These are phyloP conservation scores for Hortaea werneckii DNA, from an alignment of 2,329 filamentous ascomycete genomes.

Conservation along the genomic window DNA sequence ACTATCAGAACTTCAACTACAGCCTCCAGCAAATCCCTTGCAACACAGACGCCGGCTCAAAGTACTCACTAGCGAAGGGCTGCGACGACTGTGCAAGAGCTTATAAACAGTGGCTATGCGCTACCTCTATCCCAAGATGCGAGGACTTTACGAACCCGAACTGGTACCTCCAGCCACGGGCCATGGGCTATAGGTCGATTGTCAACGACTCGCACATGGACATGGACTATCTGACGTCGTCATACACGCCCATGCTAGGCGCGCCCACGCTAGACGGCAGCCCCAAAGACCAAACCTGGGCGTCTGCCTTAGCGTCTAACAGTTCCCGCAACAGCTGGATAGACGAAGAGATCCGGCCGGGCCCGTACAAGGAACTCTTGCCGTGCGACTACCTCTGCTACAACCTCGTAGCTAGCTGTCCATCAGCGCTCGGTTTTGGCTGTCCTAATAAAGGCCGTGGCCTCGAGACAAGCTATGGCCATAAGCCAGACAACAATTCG, in stretches of 20 bases:
- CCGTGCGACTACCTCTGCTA: constrained; percentile 86
- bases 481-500: constrained; percentile 13
- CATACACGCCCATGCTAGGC: constrained; percentile 23
- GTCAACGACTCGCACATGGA: not conserved
- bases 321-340: constrained; percentile 29
- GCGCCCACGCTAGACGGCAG: constrained; percentile 24
- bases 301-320: constrained; percentile 23
- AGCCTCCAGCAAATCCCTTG: constrained; percentile 78
- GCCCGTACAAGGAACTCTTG: constrained; percentile 86
- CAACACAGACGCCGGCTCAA: constrained; percentile 60
- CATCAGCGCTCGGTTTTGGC: constrained; percentile 60
- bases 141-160: constrained; percentile 61
- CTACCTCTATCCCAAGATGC: constrained; percentile 84
- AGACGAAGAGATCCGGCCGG: constrained; percentile 61
- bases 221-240: constrained; percentile 10
- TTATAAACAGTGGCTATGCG: constrained; percentile 93
- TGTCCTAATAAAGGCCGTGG: constrained; percentile 52
- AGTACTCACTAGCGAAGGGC: constrained; percentile 68
- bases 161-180: constrained; percentile 55
- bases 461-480: constrained; percentile 43
- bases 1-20: constrained; percentile 71
- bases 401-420: constrained; percentile 74
- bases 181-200: constrained; percentile 43
- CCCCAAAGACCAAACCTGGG: constrained; percentile 21
- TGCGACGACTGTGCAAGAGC: constrained; percentile 68